These are phyloP conservation scores for Fusarium sulawesiense DNA, from an alignment of 2,329 filamentous ascomycete genomes.

Conservation along the genomic window DNA sequence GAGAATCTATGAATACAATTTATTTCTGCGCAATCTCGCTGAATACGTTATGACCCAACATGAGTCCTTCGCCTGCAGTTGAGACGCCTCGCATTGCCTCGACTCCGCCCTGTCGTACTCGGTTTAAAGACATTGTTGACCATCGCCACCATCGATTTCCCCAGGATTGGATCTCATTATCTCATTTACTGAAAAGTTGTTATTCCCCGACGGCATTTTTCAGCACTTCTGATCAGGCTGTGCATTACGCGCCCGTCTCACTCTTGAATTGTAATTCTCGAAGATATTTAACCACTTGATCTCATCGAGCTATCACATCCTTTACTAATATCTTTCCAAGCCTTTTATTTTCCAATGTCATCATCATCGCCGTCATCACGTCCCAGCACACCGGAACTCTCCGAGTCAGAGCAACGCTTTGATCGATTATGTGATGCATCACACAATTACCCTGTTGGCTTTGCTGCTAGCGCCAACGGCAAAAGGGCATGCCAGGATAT, in stretches of 20 bases:
- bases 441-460: background rate
- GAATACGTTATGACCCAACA: background rate
- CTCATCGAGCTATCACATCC: background rate
- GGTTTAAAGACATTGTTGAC: background rate
- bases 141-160: background rate
- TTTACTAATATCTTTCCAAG: background rate
- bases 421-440: background rate
- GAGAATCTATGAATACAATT: too few relatives aligned
- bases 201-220: background rate
- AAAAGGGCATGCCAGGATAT: background rate
- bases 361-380: background rate
- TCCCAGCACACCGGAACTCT: background rate
- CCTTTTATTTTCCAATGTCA: background rate
- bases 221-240: background rate
- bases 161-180: background rate
- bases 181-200: accelerated
- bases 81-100: background rate
- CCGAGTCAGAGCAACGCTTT: background rate
- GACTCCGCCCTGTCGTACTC: background rate
- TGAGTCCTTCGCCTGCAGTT: accelerated
- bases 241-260: background rate
- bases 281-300: background rate
- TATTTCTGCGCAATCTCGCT: background rate
- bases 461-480: background rate
- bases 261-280: background rate